phyloP scores from a whole-genome alignment of 176 grass and related monocot species.

The Cenchrus fungigraminus region DNA sequence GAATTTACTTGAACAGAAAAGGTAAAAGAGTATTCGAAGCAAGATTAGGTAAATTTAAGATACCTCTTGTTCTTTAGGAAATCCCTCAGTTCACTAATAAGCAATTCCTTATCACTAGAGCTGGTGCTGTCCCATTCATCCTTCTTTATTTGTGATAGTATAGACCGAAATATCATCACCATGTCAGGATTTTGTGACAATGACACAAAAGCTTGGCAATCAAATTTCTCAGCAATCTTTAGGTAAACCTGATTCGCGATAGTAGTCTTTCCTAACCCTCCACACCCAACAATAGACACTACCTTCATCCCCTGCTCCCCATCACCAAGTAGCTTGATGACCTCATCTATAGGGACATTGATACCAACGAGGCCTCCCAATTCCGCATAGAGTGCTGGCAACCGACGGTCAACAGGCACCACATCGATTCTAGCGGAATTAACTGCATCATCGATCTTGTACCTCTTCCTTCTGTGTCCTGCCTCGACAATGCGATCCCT shows the following conservation, averaged over 20 bases:
- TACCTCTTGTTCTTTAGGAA: constrained; percentile 53
- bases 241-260: constrained; percentile 48
- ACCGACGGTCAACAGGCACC: neutral
- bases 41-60: neutral
- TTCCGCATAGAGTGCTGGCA: constrained; percentile 34
- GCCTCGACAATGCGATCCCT: constrained; percentile 34
- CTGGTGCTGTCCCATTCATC: neutral
- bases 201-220: constrained; percentile 44
- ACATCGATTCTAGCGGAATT: neutral
- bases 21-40: neutral
- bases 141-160: constrained; percentile 37
- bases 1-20: neutral
- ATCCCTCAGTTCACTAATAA: constrained; percentile 43
- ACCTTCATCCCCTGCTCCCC: constrained; percentile 29
- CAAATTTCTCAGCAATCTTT: neutral
- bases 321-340: constrained; percentile 29
- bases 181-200: constrained; percentile 46
- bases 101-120: constrained; percentile 4
- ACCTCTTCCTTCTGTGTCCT: constrained; percentile 7
- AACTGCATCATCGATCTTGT: constrained; percentile 21
- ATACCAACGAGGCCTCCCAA: constrained; percentile 32
- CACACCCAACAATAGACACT: constrained; percentile 47
- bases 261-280: constrained; percentile 56
- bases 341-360: constrained; percentile 29
- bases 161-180: constrained; percentile 26